Percentiles rank a stretch among this genome's conserved stretches.
Conservation (phyloP, 106 monocot species). For the Allium sativum region DNA sequence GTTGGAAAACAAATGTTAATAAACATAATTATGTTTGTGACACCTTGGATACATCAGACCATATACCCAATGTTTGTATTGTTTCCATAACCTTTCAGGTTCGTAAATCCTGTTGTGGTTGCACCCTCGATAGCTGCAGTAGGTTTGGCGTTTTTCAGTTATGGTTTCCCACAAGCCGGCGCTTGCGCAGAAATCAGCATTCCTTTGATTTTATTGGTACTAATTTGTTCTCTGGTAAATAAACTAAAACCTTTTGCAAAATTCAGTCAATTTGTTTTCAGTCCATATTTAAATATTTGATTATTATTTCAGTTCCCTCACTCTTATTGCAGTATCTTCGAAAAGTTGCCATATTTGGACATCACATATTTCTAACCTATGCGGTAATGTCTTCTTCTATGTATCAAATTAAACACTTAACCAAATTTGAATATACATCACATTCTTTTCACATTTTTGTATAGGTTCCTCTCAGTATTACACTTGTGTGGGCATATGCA, state of each 20-base stretch:
- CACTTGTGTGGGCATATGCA: constrained; percentile 89
- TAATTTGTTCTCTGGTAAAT: constrained; percentile 87
- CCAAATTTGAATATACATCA: background rate
- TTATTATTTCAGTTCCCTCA: constrained; percentile 5
- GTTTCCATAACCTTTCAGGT: constrained; percentile 33
- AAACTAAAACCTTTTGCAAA: background rate
- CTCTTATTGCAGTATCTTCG: constrained; percentile 74
- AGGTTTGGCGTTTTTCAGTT: constrained; percentile 93
- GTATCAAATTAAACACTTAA: constrained; percentile 4
- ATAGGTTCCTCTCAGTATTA: constrained; percentile 88
- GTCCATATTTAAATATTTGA: background rate
- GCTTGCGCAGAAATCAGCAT: constrained; percentile 81
- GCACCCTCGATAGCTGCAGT: constrained; percentile 84
- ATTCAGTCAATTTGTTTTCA: background rate
- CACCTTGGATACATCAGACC: too few relatives aligned
- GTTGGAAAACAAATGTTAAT: too few relatives aligned
- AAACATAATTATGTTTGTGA: too few relatives aligned
- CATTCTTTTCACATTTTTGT: constrained; percentile 3
- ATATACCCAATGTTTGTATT: background rate
- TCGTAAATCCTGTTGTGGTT: constrained; percentile 96
- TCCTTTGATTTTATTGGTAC: constrained; percentile 74
- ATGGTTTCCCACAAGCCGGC: constrained; percentile 97
- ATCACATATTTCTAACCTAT: constrained; percentile 75
- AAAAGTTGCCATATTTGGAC: constrained; percentile 69
- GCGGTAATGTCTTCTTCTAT: constrained; percentile 46